Percentiles rank a stretch among this genome's conserved stretches.
Evolutionary conservation across 306 rosid genomes (phyloP).

Genomic region (Betula pendula): DNA sequence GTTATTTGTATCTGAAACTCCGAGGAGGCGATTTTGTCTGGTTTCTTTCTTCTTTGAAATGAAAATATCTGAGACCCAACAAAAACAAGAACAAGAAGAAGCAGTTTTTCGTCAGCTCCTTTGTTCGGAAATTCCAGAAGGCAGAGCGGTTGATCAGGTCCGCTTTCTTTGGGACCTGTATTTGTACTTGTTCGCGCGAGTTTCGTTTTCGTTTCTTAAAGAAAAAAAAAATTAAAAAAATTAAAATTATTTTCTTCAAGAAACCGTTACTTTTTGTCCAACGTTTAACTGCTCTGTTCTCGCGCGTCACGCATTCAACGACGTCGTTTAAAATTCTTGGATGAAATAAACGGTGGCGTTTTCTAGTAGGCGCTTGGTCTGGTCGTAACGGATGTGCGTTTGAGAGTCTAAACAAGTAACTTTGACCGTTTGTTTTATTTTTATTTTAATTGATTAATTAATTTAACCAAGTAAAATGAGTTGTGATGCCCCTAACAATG

Average conservation of each 20-base stretch:
- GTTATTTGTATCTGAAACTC: conserved; percentile 24
- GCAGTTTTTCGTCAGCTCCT: conserved; percentile 31
- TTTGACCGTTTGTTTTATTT: not conserved
- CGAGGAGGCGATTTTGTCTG: conserved; percentile 33
- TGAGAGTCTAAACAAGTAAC: not conserved
- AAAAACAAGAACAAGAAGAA: not conserved
- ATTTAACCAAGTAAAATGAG: not conserved
- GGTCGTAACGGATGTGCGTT: not conserved
- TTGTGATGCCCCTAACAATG: not conserved
- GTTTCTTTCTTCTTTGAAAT: not conserved
- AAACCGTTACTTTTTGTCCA: not conserved
- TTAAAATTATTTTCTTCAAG: not conserved
- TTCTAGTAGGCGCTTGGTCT: not conserved
- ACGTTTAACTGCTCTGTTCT: not conserved
- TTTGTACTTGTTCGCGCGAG: conserved; percentile 30
- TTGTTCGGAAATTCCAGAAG: conserved; percentile 21
- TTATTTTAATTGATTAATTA: not conserved
- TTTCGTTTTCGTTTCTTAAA: conserved; percentile 17
- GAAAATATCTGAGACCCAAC: not conserved
- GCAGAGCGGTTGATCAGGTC: conserved; percentile 32
- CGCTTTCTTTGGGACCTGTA: conserved; percentile 21
- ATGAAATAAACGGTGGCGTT: not conserved
- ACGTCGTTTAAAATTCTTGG: not conserved
- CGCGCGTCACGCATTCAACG: not conserved
- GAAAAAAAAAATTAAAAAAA: not conserved